Evolutionary conservation across 1,284 basidiomycete genomes (phyloP).

Genomic region (Malassezia globosa): DNA sequence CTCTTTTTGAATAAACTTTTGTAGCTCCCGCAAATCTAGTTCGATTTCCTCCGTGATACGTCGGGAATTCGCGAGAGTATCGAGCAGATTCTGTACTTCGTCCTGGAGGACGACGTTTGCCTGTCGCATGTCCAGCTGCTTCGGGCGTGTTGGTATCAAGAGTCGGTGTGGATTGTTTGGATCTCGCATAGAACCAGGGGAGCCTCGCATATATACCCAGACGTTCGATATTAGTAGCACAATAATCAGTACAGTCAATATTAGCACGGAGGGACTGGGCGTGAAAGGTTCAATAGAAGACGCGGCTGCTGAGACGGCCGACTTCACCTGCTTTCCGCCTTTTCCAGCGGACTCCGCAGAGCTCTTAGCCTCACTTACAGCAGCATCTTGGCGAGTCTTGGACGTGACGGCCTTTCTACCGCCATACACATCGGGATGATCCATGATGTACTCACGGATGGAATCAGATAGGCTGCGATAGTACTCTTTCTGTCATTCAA

Average conservation of each 20-base stretch:
- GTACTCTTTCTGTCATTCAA: conserved; percentile 89
- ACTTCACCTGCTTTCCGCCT: neutral
- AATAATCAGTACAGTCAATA: conserved; percentile 6
- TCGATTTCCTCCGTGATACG: conserved; percentile 12
- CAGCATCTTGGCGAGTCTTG: neutral
- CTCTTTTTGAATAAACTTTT: neutral
- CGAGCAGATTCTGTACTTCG: conserved; percentile 12
- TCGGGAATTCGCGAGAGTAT: conserved; percentile 24
- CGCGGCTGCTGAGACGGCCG: neutral
- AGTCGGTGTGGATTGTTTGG: conserved; percentile 8
- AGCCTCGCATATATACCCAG: conserved; percentile 2
- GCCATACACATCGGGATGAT: conserved; percentile 1
- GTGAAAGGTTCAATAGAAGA: neutral
- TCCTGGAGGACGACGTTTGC: conserved; percentile 3
- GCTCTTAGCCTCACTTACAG: neutral
- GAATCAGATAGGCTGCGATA: conserved; percentile 71
- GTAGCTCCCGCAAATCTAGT: conserved; percentile 5
- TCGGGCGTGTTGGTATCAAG: neutral
- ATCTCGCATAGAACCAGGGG: neutral
- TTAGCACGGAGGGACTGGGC: conserved; percentile 1
- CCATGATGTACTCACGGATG: conserved; percentile 49
- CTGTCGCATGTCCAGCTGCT: conserved; percentile 5
- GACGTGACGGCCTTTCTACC: neutral
- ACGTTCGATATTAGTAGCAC: conserved; percentile 10
- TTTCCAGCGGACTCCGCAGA: neutral